Percentiles rank a stretch among this genome's conserved stretches.
Conservation (phyloP, 805 yeast genomes). For the Sungouiozyma ichnusensis region DNA sequence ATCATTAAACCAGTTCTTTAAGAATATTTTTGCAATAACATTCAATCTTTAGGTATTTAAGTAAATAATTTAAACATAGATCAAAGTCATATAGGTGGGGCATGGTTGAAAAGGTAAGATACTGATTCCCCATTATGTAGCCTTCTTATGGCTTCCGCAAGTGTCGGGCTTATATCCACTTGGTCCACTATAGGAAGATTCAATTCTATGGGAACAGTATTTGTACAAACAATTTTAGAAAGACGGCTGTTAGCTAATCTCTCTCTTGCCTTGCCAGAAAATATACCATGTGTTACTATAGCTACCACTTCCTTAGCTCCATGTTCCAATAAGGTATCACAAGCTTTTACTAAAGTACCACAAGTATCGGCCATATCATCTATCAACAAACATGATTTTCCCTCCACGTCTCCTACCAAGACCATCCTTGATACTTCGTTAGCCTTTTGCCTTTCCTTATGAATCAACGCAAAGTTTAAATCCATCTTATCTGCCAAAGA, state of each 20-base stretch:
- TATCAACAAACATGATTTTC: constrained; percentile 72
- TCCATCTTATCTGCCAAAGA: constrained; percentile 86
- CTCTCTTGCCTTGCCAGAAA: constrained; percentile 73
- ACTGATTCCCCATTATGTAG: constrained; percentile 93
- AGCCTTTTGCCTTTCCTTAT: constrained; percentile 90
- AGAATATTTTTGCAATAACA: no score
- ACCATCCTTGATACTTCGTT: constrained; percentile 95
- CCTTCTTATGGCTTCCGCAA: constrained; percentile 91
- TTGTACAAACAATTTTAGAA: constrained; percentile 75
- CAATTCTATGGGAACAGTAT: constrained; percentile 77
- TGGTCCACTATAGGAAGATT: constrained; percentile 60
- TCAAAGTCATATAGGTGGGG: constrained; percentile 34
- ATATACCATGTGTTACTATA: constrained; percentile 90
- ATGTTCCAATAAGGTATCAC: constrained; percentile 69
- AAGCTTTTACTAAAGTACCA: constrained; percentile 92
- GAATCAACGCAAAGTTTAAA: constrained; percentile 88
- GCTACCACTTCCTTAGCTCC: constrained; percentile 85
- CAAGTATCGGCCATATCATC: constrained; percentile 99
- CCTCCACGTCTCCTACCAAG: constrained; percentile 84
- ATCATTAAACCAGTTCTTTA: no score
- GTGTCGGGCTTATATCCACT: constrained; percentile 73
- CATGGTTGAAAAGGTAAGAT: constrained; percentile 53
- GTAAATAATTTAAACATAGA: no score
- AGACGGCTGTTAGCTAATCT: constrained; percentile 60
- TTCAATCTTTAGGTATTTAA: not conserved